These are phyloP conservation scores for Starmerella kuoi DNA, from an alignment of 805 yeast species.

Conservation along the genomic window DNA sequence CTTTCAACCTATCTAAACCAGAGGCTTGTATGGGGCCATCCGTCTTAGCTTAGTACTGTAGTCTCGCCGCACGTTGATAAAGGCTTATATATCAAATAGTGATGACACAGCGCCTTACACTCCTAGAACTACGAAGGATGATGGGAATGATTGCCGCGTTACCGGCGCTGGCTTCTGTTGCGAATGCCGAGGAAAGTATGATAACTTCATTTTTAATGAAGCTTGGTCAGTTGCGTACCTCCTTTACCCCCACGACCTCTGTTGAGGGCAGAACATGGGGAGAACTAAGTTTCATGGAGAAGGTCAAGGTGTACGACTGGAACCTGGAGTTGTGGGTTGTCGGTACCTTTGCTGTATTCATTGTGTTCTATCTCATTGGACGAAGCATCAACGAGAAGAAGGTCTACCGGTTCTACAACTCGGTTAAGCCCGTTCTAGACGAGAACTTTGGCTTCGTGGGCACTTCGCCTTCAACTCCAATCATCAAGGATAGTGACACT, in stretches of 20 bases:
- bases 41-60: too few species aligned
- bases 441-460: constrained; percentile 75
- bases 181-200: constrained; percentile 2
- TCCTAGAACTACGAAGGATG: too few species aligned
- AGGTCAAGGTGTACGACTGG: constrained; percentile 63
- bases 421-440: constrained; percentile 41
- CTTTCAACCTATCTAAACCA: too few species aligned
- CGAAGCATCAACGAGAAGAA: constrained; percentile 41
- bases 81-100: too few species aligned
- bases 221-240: constrained; percentile 2
- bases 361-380: constrained; percentile 47
- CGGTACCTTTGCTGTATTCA: constrained; percentile 39
- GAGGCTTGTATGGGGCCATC: too few species aligned
- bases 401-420: constrained; percentile 43
- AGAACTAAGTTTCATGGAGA: constrained; percentile 44
- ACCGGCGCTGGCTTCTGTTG: not conserved
- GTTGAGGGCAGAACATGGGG: constrained; percentile 36
- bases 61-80: too few species aligned
- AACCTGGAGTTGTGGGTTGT: constrained; percentile 51
- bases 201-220: not conserved
- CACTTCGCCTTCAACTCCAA: constrained; percentile 26
- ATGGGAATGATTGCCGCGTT: too few species aligned
- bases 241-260: not conserved
- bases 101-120: too few species aligned
- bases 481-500: constrained; percentile 52